Percentiles rank a stretch among this genome's conserved stretches.
Conservation (phyloP, 202 grass and related monocot species). For the Eragrostis tef region DNA sequence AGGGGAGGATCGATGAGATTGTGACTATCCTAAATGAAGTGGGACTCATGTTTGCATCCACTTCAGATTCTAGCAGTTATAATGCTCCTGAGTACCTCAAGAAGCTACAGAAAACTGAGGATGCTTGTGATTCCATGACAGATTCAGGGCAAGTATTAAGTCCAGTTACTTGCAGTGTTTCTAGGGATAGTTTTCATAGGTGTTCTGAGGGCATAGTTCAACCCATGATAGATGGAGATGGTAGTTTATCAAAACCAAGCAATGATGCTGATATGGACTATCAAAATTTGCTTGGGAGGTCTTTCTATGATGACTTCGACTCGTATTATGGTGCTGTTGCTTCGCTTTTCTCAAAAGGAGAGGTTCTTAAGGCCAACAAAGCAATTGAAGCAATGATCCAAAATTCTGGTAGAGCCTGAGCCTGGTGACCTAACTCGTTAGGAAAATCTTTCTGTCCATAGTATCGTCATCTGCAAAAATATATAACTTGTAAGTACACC, state of each 20-base stretch:
- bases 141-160: constrained; percentile 33
- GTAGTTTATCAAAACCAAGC: constrained; percentile 40
- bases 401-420: constrained; percentile 65
- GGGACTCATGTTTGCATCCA: constrained; percentile 57
- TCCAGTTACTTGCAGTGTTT: constrained; percentile 42
- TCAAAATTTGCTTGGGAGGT: constrained; percentile 56
- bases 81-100: constrained; percentile 50
- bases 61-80: constrained; percentile 42
- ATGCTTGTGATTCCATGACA: constrained; percentile 39
- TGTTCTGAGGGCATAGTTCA: constrained; percentile 17
- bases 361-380: constrained; percentile 67
- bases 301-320: constrained; percentile 67
- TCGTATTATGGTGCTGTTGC: constrained; percentile 74
- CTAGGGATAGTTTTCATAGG: constrained; percentile 9
- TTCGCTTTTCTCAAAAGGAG: constrained; percentile 73
- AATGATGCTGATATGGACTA: constrained; percentile 54
- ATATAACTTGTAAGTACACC: constrained; percentile 23
- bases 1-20: constrained; percentile 78
- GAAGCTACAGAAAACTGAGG: constrained; percentile 47
- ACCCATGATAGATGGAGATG: constrained; percentile 50
- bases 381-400: constrained; percentile 76
- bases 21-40: constrained; percentile 79
- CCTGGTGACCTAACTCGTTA: constrained; percentile 35
- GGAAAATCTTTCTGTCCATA: constrained; percentile 11
- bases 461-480: constrained; percentile 40